A percentile compares a stretch with the other conserved stretches of the same genome.
Conservation (phyloP, 108 stramenopile genomes). For the Cyclotella cryptica region DNA sequence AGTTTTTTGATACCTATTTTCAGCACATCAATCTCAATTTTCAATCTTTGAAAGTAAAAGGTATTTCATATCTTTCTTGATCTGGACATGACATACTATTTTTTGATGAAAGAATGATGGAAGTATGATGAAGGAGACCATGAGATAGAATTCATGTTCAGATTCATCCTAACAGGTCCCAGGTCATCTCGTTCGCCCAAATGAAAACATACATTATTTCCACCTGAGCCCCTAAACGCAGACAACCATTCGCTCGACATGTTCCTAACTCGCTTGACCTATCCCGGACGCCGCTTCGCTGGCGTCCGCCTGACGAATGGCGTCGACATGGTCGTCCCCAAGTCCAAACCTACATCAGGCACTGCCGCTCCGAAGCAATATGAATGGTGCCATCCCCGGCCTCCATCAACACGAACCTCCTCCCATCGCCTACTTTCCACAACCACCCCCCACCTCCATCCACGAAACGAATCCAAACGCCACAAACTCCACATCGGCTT, state of each 20-base stretch:
- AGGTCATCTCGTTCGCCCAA: too few species aligned
- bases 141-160: too few species aligned
- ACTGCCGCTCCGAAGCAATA: neutral
- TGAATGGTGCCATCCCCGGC: neutral
- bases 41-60: too few species aligned
- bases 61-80: too few species aligned
- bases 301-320: neutral
- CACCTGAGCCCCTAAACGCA: neutral
- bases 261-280: neutral
- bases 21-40: too few species aligned
- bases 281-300: neutral
- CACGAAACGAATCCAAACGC: neutral
- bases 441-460: neutral
- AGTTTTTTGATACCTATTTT: too few species aligned
- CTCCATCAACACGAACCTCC: neutral
- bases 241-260: neutral
- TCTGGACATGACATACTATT: too few species aligned
- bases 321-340: too few species aligned
- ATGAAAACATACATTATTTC: too few species aligned
- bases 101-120: too few species aligned
- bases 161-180: too few species aligned
- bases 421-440: neutral
- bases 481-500: slow-evolving; percentile 41
- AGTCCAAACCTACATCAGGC: neutral
- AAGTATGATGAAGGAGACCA: too few species aligned